phyloP scores from a whole-genome alignment of 441 rosid species.

The Aquilaria agallochum region DNA sequence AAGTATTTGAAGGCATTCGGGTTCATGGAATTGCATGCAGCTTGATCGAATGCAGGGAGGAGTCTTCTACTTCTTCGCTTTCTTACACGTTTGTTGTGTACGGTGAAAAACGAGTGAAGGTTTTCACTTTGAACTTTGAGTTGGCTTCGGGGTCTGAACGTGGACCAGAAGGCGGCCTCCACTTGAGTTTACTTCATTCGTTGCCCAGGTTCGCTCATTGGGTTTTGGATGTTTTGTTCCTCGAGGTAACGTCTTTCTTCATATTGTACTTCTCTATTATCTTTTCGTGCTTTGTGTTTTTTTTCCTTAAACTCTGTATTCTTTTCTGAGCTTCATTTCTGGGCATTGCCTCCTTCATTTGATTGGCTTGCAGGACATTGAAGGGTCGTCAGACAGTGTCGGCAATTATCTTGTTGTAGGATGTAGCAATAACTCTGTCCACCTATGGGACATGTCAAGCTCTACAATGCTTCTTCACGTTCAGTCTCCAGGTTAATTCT shows the following conservation, averaged over 20 bases:
- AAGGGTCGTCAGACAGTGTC: constrained; percentile 20
- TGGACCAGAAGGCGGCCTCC: constrained; percentile 21
- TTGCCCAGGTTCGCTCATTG: constrained; percentile 82
- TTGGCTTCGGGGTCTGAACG: constrained; percentile 13
- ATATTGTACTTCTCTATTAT: background rate
- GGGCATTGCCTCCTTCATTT: constrained; percentile 2
- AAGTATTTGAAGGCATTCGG: constrained; percentile 77
- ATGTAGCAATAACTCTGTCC: constrained; percentile 77
- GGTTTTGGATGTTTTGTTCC: constrained; percentile 76
- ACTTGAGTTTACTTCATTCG: constrained; percentile 42
- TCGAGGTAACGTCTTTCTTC: constrained; percentile 43
- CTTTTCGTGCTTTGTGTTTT: background rate
- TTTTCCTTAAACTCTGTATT: background rate
- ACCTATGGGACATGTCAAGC: constrained; percentile 60
- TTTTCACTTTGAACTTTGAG: constrained; percentile 38
- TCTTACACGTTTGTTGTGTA: constrained; percentile 46
- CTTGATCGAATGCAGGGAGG: constrained; percentile 14
- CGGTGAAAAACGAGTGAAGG: constrained; percentile 82
- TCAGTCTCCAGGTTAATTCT: constrained; percentile 68
- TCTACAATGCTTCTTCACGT: constrained; percentile 51
- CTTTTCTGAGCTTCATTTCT: background rate
- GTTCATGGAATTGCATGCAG: constrained; percentile 73
- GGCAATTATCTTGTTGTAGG: constrained; percentile 66
- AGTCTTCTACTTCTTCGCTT: constrained; percentile 21
- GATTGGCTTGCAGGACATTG: constrained; percentile 30